Evolutionary conservation across 192 early-diverging fungal genomes (phyloP), one percentile per base, ranked within the genome.

Genomic region (Thoreauomyces humboldtii): DNA sequence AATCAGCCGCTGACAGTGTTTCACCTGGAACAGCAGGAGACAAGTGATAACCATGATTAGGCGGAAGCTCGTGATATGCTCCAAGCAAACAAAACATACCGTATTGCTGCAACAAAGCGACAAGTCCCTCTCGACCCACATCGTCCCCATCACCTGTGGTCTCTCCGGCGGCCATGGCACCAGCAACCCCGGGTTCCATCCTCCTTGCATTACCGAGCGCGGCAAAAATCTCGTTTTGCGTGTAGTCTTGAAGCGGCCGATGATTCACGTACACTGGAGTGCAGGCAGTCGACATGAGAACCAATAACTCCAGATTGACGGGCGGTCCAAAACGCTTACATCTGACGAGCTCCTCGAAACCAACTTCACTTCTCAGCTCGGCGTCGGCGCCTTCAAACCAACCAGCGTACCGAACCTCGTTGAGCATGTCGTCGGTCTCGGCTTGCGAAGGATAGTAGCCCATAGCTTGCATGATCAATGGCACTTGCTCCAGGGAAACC

Each of bases 341-440:
- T 62, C 72, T 79, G 41, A 85, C 81, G 15, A 85, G 38, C 12
- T 85, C 82, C 9, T 76, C 65, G 47, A 85, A 76, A n/a, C 52
- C 65, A n/a, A 85, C 72, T 17, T 46, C 54, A 17, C 70, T 57
- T 0, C 68, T 64, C 27, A 77, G 46, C 28, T 79, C 48, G 2
- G 68, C 73, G 12, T 50, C 28, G 25, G 29, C 47, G 36, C 76
- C 59, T 1, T 72, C 72, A 32, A 65, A 63, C 24, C 69, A 43
- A 12, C 47, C 59, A 19, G 70, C 67, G 50, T 75, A 83, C 45
- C 82, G 75, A 48, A 85, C 74, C 68, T 85, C 83, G 58, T 85
- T 85, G 57, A 77, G 38, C 73, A 85, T 84, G 50, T 85, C 78
- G 19, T 85, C 82, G 17, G 72, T 81, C 55, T 85, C 82, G 25